Percentiles rank a stretch among this genome's conserved stretches.
Evolutionary conservation across 1,284 basidiomycete species (phyloP).

Genomic region (Puccinia polysora): DNA sequence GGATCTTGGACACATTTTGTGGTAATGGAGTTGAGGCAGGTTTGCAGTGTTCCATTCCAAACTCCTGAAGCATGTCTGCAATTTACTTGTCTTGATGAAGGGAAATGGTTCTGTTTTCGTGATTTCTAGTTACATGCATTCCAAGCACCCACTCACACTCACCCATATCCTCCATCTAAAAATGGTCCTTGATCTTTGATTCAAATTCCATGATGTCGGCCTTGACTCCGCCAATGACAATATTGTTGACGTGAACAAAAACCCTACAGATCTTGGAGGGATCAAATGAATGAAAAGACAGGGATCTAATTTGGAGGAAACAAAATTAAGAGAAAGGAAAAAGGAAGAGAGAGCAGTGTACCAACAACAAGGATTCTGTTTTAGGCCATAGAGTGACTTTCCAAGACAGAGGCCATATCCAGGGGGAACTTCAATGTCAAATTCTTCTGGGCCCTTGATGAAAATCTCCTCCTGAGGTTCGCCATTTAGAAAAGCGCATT

Average conservation of each 20-base stretch:
- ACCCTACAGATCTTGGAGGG: background rate
- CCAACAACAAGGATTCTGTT: background rate
- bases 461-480: background rate
- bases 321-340: background rate
- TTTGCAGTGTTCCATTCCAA: background rate
- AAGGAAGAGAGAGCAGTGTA: background rate
- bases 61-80: background rate
- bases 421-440: background rate
- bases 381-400: background rate
- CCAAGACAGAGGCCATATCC: background rate
- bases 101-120: background rate
- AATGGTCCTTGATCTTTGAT: background rate
- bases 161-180: constrained; percentile 8
- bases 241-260: background rate
- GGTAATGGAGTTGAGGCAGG: background rate
- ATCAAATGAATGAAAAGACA: constrained; percentile 1
- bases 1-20: no score
- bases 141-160: background rate
- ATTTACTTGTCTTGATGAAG: background rate
- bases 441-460: background rate
- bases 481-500: constrained; percentile 6
- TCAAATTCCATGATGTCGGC: background rate
- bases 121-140: background rate
- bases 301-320: background rate
- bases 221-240: background rate